A percentile compares a stretch with the other conserved stretches of the same genome.
phyloP scores from a whole-genome alignment of 331 rosid genomes.

The Erythrophleum ivorense region DNA sequence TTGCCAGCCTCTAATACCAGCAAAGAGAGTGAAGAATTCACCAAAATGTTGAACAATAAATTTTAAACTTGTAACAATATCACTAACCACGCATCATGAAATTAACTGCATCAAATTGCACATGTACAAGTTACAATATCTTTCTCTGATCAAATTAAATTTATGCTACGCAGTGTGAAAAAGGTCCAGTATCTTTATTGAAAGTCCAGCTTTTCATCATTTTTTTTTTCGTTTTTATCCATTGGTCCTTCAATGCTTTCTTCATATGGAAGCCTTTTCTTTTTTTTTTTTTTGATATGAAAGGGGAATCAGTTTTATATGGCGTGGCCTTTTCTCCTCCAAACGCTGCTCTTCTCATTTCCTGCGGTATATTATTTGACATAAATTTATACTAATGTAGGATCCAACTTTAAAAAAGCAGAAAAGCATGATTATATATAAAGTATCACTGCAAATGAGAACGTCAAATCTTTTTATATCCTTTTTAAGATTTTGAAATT shows the following conservation, averaged over 20 bases:
- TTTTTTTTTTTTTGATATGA: neutral
- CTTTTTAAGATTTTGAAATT: neutral
- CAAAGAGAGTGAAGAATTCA: neutral
- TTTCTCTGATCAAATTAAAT: neutral
- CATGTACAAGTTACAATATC: neutral
- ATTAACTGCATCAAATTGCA: too few species aligned
- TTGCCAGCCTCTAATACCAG: too few species aligned
- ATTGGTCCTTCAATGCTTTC: neutral
- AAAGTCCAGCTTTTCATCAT: neutral
- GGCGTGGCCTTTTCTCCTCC: neutral
- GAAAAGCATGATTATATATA: neutral
- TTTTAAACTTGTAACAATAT: too few species aligned
- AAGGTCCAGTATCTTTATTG: neutral
- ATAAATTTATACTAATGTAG: neutral
- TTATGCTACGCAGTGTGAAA: neutral
- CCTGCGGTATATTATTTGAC: neutral
- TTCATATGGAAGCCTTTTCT: too few species aligned
- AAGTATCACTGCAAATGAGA: neutral
- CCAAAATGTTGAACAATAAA: neutral
- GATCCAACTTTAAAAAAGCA: conserved; percentile 5
- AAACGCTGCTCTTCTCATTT: neutral
- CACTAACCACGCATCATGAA: too few species aligned
- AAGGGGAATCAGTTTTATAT: neutral
- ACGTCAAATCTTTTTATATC: neutral
- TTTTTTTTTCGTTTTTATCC: neutral